phyloP scores from a whole-genome alignment of 1,139 yeast genomes.

The Geotrichum histeridarum region DNA sequence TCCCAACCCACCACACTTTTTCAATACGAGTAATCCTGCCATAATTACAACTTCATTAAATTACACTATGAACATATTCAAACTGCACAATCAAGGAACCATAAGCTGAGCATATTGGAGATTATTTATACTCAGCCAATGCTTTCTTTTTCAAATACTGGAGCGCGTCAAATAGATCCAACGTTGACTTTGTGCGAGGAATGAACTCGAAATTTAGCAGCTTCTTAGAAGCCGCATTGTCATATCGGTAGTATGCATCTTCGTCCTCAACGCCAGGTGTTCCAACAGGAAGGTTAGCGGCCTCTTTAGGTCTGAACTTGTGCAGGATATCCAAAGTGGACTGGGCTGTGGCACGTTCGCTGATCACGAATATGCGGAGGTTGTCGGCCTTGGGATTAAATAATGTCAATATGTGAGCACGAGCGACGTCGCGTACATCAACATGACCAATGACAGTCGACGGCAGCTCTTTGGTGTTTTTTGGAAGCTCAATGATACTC shows the following conservation, averaged over 20 bases:
- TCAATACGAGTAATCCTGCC: too few relatives aligned
- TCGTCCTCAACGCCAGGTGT: background rate
- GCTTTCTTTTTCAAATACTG: background rate
- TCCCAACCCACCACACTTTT: too few relatives aligned
- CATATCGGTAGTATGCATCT: background rate
- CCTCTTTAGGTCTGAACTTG: constrained; percentile 7
- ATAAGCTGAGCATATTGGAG: too few relatives aligned
- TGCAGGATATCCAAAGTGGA: constrained; percentile 29
- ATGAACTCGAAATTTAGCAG: background rate
- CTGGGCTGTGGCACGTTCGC: constrained; percentile 32
- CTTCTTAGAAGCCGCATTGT: background rate
- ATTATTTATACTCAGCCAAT: too few relatives aligned
- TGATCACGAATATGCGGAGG: constrained; percentile 40
- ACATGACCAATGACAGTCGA: background rate
- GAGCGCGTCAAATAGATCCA: background rate
- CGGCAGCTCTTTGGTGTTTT: background rate
- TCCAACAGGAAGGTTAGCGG: background rate
- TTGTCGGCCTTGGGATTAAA: constrained; percentile 29
- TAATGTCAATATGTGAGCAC: constrained; percentile 20
- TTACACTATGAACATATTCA: too few relatives aligned
- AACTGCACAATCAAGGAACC: too few relatives aligned
- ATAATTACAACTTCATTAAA: too few relatives aligned
- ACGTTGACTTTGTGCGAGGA: background rate
- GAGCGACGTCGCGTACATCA: constrained; percentile 13
- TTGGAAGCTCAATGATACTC: background rate